Evolutionary conservation across 2,329 filamentous ascomycete genomes (phyloP).

Genomic region (Nothophoma quercina): DNA sequence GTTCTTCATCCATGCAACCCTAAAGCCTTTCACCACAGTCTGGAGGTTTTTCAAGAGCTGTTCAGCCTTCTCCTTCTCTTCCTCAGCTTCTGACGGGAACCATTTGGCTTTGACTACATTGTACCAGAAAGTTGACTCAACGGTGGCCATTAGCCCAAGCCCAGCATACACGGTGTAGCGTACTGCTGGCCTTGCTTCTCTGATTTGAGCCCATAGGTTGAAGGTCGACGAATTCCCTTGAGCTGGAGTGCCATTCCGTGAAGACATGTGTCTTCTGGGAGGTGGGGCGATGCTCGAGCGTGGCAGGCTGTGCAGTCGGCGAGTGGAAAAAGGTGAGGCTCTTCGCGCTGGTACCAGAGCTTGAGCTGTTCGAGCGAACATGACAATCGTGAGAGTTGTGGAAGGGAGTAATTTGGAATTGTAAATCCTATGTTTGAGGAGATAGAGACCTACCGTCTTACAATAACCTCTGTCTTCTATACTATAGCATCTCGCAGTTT

Average conservation of each 20-base stretch:
- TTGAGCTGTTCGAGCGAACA: constrained; percentile 2
- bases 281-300: neutral
- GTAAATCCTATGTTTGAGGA: neutral
- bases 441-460: neutral
- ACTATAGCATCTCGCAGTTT: constrained; percentile 13
- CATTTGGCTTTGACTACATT: constrained; percentile 37
- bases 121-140: constrained; percentile 41
- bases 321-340: constrained; percentile 13
- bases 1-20: constrained; percentile 27
- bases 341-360: constrained; percentile 15
- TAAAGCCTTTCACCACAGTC: constrained; percentile 20
- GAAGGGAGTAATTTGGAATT: neutral
- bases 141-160: constrained; percentile 29
- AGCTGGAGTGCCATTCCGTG: neutral
- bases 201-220: constrained; percentile 29
- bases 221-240: constrained; percentile 4
- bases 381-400: neutral
- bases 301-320: constrained; percentile 12
- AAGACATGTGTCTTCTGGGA: neutral
- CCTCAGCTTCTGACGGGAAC: constrained; percentile 26
- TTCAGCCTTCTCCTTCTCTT: constrained; percentile 25
- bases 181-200: constrained; percentile 18
- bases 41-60: constrained; percentile 18
- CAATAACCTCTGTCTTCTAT: constrained; percentile 8
- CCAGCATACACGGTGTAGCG: constrained; percentile 38